Evolutionary conservation across 345 rosid species (phyloP).

Genomic region (Geranium brycei): DNA sequence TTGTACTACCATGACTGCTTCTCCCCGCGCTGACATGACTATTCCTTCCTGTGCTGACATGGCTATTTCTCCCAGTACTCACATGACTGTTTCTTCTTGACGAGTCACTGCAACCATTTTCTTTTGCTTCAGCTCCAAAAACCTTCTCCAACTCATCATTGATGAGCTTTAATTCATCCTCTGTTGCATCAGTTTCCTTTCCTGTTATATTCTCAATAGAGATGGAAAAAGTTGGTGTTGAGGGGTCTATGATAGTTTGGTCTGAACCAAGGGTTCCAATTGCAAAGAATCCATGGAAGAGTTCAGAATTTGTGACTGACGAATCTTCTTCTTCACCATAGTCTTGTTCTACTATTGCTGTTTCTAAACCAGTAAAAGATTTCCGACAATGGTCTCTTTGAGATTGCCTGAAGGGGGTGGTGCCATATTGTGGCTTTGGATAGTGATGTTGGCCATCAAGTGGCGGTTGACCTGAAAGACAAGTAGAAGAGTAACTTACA

Average conservation of each 20-base stretch:
- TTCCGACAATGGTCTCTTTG: conserved; percentile 32
- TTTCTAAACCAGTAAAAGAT: conserved; percentile 39
- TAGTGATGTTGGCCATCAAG: conserved; percentile 41
- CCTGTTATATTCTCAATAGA: conserved; percentile 52
- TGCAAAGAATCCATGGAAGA: conserved; percentile 73
- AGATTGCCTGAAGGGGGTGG: conserved; percentile 26
- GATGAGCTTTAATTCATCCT: conserved; percentile 55
- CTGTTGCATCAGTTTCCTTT: conserved; percentile 57
- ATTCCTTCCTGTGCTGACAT: conserved; percentile 15
- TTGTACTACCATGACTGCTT: conserved; percentile 67
- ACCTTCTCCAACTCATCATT: conserved; percentile 67
- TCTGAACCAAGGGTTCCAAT: conserved; percentile 70
- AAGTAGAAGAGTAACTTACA: conserved; percentile 43
- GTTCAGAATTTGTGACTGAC: conserved; percentile 36
- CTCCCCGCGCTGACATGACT: conserved; percentile 61
- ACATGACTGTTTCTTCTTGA: conserved; percentile 54
- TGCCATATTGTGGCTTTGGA: conserved; percentile 30
- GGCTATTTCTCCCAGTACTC: conserved; percentile 25
- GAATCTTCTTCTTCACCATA: conserved; percentile 35
- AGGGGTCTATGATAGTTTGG: conserved; percentile 26
- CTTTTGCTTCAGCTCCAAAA: conserved; percentile 50
- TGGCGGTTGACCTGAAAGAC: conserved; percentile 48
- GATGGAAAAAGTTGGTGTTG: conserved; percentile 58
- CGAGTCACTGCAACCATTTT: conserved; percentile 38
- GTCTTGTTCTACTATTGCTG: conserved; percentile 30